Percentiles rank a stretch among this genome's conserved stretches.
phyloP scores from a whole-genome alignment of 331 rosid species.

The Prunus yedoensis region DNA sequence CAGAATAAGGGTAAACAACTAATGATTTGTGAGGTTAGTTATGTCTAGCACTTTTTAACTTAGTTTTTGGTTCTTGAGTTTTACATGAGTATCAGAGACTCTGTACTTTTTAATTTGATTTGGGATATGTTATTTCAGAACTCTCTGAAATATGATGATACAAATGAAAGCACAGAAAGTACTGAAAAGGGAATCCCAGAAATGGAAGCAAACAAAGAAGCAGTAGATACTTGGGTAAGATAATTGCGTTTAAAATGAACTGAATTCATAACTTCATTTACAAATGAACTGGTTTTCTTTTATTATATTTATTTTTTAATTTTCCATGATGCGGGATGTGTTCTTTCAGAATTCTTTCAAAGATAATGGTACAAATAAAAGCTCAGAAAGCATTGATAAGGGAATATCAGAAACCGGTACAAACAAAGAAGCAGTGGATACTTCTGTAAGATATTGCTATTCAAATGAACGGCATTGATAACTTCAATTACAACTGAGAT shows the following conservation, averaged over 20 bases:
- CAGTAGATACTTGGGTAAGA: background rate
- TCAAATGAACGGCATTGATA: background rate
- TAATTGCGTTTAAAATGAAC: background rate
- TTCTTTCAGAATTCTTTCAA: constrained; percentile 19
- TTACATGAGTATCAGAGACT: background rate
- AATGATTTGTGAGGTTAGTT: constrained; percentile 25
- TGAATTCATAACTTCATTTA: background rate
- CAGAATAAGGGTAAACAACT: constrained; percentile 9
- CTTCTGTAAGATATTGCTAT: background rate
- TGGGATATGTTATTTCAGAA: constrained; percentile 13
- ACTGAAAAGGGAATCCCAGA: background rate
- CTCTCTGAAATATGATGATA: constrained; percentile 22
- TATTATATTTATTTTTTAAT: no score
- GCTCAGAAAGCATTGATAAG: background rate
- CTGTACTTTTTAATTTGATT: constrained; percentile 1
- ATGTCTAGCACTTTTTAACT: background rate
- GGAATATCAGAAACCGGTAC: constrained; percentile 5
- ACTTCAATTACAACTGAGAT: background rate
- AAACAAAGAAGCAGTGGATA: constrained; percentile 7
- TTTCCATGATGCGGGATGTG: constrained; percentile 7
- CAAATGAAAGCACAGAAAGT: constrained; percentile 10
- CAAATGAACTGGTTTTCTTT: background rate
- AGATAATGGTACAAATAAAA: constrained; percentile 16
- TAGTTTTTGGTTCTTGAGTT: background rate
- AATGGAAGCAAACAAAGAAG: constrained; percentile 3